Conservation (phyloP, 371 early-diverging fungal genomes). For the Paraphysoderma sedebokerense region DNA sequence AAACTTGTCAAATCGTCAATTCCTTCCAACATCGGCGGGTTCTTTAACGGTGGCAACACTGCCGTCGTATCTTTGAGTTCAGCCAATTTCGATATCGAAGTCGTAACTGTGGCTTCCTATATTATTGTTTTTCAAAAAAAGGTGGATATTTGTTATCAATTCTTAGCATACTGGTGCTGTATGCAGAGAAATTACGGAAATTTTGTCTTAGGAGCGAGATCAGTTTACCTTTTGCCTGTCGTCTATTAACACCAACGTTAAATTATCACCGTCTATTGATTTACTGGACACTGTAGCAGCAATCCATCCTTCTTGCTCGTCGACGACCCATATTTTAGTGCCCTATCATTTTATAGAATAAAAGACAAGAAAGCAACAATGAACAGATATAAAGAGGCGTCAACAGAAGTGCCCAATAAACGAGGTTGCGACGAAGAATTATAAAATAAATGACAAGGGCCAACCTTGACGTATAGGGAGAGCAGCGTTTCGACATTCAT, state of each 20-base stretch:
- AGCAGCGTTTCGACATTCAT: no score
- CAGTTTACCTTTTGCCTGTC: background rate
- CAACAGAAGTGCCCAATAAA: no score
- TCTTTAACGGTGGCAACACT: constrained; percentile 64
- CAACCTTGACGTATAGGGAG: no score
- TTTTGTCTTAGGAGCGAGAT: no score
- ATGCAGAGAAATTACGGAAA: background rate
- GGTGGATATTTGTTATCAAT: background rate
- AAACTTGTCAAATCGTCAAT: constrained; percentile 82
- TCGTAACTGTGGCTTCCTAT: background rate
- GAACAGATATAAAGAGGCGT: no score
- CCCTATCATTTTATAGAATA: no score
- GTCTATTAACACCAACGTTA: no score
- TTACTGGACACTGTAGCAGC: constrained; percentile 49
- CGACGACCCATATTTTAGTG: constrained; percentile 74
- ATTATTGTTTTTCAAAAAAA: background rate
- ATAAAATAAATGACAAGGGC: no score
- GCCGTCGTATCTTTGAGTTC: background rate
- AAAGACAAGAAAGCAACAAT: no score
- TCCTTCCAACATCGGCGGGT: constrained; percentile 72
- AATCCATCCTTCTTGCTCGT: constrained; percentile 74
- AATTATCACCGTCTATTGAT: no score
- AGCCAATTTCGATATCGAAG: background rate
- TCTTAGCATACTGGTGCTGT: background rate
- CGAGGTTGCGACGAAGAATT: no score